phyloP scores from a whole-genome alignment of 192 early-diverging fungal species.

The Coemansia sp. region DNA sequence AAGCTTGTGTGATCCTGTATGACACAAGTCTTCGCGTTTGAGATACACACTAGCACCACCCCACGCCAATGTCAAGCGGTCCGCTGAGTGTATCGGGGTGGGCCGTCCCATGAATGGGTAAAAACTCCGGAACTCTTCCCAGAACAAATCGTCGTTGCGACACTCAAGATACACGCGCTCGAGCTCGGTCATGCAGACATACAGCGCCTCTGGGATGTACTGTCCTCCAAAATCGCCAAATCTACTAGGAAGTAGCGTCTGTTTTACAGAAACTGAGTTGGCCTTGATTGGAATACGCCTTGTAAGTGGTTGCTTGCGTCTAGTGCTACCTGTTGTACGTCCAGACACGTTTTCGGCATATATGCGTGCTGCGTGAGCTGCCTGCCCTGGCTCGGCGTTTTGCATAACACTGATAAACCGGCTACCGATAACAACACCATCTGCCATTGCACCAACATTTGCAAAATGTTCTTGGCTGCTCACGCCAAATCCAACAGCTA shows the following conservation, averaged over 20 bases:
- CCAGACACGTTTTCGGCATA: conserved; percentile 60
- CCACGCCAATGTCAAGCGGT: conserved; percentile 70
- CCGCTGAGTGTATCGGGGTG: conserved; percentile 83
- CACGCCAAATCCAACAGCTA: conserved; percentile 98
- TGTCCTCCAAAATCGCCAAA: conserved; percentile 96
- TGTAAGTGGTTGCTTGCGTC: conserved; percentile 23
- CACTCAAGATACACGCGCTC: conserved; percentile 76
- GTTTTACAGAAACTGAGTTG: conserved; percentile 11
- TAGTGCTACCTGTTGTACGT: conserved; percentile 20
- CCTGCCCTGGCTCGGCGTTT: conserved; percentile 49
- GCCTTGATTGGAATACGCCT: conserved; percentile 6
- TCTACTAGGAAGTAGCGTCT: conserved; percentile 65
- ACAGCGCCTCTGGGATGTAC: conserved; percentile 96
- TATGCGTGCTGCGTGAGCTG: conserved; percentile 44
- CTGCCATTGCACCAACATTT: conserved; percentile 78
- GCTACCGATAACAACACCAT: conserved; percentile 95
- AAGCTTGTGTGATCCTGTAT: conserved; percentile 98
- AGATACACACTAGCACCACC: conserved; percentile 96
- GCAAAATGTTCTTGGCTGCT: conserved; percentile 83
- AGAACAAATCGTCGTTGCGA: conserved; percentile 83
- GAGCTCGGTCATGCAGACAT: conserved; percentile 89
- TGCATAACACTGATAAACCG: conserved; percentile 82
- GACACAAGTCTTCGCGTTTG: conserved; percentile 98
- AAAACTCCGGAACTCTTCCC: conserved; percentile 83
- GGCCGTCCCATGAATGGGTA: conserved; percentile 92